Conservation (phyloP, 768 basidiomycete species). For the Suillus ampliporus region DNA sequence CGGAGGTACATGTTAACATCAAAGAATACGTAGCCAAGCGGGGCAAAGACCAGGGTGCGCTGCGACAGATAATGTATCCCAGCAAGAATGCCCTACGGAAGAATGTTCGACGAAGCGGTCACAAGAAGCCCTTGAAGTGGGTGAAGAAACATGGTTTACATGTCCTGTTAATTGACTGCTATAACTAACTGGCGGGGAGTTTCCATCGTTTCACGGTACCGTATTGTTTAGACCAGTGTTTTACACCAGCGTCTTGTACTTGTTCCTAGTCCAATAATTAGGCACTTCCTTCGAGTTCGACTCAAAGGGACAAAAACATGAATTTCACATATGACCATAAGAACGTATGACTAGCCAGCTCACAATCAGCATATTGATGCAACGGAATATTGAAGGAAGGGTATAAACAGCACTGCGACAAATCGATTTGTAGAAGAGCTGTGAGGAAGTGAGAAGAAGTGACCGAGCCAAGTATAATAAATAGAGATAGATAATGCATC, state of each 20-base stretch:
- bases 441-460: neutral
- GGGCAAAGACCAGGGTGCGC: conserved; percentile 62
- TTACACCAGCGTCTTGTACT: neutral
- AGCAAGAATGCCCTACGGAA: conserved; percentile 65
- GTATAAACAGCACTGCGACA: conserved; percentile 3
- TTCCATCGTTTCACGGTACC: neutral
- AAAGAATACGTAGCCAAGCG: conserved; percentile 75
- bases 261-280: neutral
- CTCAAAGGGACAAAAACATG: neutral
- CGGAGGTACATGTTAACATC: conserved; percentile 72
- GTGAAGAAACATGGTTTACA: conserved; percentile 69
- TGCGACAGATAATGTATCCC: conserved; percentile 66
- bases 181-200: conserved; percentile 32
- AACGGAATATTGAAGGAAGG: neutral
- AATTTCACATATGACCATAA: neutral
- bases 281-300: neutral
- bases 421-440: neutral
- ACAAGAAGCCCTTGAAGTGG: conserved; percentile 52
- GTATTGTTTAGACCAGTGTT: neutral
- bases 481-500: neutral
- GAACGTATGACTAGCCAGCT: neutral
- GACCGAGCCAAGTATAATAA: neutral
- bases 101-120: conserved; percentile 57
- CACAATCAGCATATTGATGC: neutral
- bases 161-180: conserved; percentile 64